phyloP scores from a whole-genome alignment of 352 stramenopile genomes.

The Phytophthora pinifolia region DNA sequence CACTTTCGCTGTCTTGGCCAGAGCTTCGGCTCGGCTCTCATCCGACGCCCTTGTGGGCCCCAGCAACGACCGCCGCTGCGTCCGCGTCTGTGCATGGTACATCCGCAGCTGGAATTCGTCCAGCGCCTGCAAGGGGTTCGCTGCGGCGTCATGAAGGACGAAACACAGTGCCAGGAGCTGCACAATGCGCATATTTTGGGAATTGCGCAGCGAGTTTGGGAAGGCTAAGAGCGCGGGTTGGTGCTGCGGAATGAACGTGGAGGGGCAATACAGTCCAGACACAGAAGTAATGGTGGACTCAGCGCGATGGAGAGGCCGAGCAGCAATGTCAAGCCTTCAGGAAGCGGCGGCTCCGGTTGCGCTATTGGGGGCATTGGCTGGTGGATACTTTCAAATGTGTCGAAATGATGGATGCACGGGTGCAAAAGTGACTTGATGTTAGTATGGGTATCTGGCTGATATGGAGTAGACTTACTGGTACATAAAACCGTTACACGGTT shows the following conservation, averaged over 20 bases:
- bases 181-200: conserved; percentile 19
- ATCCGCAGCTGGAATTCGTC: conserved; percentile 30
- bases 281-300: conserved; percentile 26
- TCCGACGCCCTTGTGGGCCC: conserved; percentile 51
- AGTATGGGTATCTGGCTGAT: conserved; percentile 8
- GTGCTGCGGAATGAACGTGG: background rate
- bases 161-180: conserved; percentile 10
- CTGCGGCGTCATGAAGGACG: conserved; percentile 4
- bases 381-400: conserved; percentile 22
- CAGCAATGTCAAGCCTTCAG: conserved; percentile 21
- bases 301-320: conserved; percentile 30
- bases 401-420: conserved; percentile 8
- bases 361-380: conserved; percentile 16
- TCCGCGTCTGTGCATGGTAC: conserved; percentile 27
- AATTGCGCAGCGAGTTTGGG: conserved; percentile 1
- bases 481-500: background rate
- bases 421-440: background rate
- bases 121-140: conserved; percentile 6
- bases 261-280: conserved; percentile 23
- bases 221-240: conserved; percentile 10
- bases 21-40: conserved; percentile 39
- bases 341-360: conserved; percentile 12
- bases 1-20: conserved; percentile 41
- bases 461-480: conserved; percentile 1
- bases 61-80: conserved; percentile 24